phyloP scores from a whole-genome alignment of 176 grass and related monocot species.

The Musa itinerans region DNA sequence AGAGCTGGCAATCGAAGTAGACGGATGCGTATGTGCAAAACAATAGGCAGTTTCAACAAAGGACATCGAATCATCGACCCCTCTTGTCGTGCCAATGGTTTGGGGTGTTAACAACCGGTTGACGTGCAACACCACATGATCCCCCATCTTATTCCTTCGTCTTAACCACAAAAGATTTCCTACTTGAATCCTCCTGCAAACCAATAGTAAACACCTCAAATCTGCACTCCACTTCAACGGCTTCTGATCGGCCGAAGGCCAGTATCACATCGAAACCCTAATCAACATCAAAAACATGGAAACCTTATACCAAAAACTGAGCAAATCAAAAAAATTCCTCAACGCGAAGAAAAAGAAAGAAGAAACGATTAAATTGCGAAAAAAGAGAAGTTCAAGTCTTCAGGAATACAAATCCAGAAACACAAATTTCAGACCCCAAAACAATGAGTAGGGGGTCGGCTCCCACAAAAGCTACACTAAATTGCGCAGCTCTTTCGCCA shows the following conservation, averaged over 20 bases:
- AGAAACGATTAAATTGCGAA: no score
- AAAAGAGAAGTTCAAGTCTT: no score
- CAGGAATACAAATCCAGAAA: not conserved
- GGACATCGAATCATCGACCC: not conserved
- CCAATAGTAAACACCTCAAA: no score
- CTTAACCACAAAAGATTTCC: no score
- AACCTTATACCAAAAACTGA: no score
- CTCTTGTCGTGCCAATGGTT: not conserved
- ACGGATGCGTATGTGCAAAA: not conserved
- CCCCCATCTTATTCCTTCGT: slow-evolving; percentile 36
- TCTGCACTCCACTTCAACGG: no score
- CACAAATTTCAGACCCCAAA: not conserved
- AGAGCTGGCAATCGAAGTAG: not conserved
- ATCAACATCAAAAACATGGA: not conserved
- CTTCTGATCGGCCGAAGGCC: not conserved
- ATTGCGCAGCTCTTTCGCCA: not conserved
- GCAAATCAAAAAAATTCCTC: no score
- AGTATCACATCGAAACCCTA: not conserved
- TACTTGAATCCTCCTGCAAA: not conserved
- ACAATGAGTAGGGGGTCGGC: not conserved
- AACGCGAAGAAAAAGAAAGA: no score
- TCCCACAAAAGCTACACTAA: not conserved
- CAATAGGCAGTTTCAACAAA: not conserved
- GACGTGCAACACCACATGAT: slow-evolving; percentile 68
- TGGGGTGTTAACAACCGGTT: slow-evolving; percentile 8